These are phyloP conservation scores for Alternaria alternata DNA, from an alignment of 2,329 filamentous ascomycete genomes.

Conservation along the genomic window DNA sequence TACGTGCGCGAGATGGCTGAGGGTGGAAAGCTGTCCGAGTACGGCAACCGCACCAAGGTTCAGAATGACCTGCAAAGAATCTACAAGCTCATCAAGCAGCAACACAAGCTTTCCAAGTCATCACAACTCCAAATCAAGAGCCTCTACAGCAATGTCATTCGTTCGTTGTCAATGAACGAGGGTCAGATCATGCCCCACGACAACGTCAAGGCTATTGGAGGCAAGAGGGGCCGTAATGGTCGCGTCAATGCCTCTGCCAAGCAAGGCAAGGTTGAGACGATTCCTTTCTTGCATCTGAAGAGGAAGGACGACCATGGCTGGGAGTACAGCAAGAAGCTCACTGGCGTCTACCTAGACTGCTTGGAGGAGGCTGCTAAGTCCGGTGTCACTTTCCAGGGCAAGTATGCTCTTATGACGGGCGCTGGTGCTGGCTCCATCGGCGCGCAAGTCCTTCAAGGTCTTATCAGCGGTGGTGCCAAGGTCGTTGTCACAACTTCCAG, in stretches of 20 bases:
- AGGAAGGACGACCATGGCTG: slow-evolving; percentile 92
- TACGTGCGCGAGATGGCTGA: slow-evolving; percentile 99
- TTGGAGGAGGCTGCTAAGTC: slow-evolving; percentile 86
- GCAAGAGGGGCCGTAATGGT: slow-evolving; percentile 65
- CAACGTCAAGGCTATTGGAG: slow-evolving; percentile 70
- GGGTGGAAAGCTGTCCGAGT: slow-evolving; percentile 97
- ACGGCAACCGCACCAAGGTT: slow-evolving; percentile 97
- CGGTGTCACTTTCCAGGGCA: slow-evolving; percentile 91
- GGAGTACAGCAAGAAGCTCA: slow-evolving; percentile 99
- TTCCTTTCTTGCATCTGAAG: slow-evolving; percentile 97
- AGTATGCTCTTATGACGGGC: slow-evolving; percentile 97
- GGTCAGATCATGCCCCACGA: slow-evolving; percentile 94
- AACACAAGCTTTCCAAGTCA: slow-evolving; percentile 96
- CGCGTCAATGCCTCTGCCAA: slow-evolving; percentile 67
- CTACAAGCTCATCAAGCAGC: slow-evolving; percentile 98
- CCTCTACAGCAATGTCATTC: slow-evolving; percentile 91
- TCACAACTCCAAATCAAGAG: slow-evolving; percentile 96
- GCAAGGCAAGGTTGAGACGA: slow-evolving; percentile 90
- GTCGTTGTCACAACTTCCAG: slow-evolving; percentile 96
- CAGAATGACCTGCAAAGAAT: slow-evolving; percentile 94
- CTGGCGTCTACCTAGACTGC: slow-evolving; percentile 89
- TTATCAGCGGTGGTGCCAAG: slow-evolving; percentile 96
- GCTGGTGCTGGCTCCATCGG: slow-evolving; percentile 97
- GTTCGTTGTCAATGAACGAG: slow-evolving; percentile 96
- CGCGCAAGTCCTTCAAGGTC: slow-evolving; percentile 92